Conservation (phyloP, 495 filamentous ascomycete genomes). For the Trichoderma reesei region DNA sequence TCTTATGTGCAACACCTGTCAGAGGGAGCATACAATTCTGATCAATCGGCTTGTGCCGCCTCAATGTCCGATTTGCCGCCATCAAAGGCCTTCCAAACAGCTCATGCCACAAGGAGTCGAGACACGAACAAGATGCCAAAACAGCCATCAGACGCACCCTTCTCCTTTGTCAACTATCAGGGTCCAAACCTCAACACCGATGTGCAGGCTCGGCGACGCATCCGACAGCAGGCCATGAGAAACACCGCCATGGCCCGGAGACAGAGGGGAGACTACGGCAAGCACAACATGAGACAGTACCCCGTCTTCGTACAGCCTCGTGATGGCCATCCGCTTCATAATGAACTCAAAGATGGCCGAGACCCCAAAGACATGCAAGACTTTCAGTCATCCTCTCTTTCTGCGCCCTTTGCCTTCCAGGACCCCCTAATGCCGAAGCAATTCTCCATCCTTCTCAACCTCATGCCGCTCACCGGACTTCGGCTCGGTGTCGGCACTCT, state of each 20-base stretch:
- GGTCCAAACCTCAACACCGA: constrained; percentile 20
- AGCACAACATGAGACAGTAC: constrained; percentile 24
- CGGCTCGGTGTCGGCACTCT: not conserved
- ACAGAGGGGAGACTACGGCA: constrained; percentile 20
- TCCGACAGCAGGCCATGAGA: constrained; percentile 31
- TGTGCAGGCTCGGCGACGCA: constrained; percentile 18
- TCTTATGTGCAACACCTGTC: not conserved
- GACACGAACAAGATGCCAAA: not conserved
- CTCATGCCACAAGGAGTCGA: not conserved
- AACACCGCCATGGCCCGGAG: constrained; percentile 22
- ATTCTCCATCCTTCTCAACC: not conserved
- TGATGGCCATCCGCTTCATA: too few relatives aligned
- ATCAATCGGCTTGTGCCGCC: not conserved
- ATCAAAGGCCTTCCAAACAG: not conserved
- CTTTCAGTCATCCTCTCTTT: not conserved
- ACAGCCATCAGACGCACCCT: not conserved
- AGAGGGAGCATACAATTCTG: too few relatives aligned
- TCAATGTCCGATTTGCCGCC: not conserved
- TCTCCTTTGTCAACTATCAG: constrained; percentile 22
- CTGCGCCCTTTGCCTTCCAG: not conserved
- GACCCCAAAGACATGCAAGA: not conserved
- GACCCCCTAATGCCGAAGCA: not conserved
- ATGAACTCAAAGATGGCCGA: not conserved
- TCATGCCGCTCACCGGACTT: not conserved
- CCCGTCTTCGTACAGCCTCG: constrained; percentile 15